phyloP scores from a whole-genome alignment of 164 flowering plant genomes.

The Saururus chinensis region DNA sequence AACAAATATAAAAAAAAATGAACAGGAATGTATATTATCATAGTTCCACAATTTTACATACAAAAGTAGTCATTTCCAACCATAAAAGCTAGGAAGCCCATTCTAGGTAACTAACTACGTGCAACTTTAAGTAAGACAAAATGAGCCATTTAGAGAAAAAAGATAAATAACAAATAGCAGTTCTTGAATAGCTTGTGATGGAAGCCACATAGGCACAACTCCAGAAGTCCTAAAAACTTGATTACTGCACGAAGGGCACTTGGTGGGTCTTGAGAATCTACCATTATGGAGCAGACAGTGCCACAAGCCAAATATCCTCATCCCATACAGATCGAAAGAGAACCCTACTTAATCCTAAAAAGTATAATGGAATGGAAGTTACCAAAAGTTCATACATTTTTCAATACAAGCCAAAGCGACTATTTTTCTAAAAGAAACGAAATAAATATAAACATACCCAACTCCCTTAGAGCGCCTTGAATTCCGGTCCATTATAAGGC shows the following conservation, averaged over 20 bases:
- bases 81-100: not conserved
- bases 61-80: not conserved
- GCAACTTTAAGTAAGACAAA: not conserved
- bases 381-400: not conserved
- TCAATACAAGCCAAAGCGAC: not conserved
- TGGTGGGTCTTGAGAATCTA: not conserved
- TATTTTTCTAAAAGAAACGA: not conserved
- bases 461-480: conserved; percentile 98
- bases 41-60: not conserved
- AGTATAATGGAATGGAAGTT: not conserved
- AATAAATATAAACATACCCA: conserved; percentile 45
- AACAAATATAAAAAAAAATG: not conserved
- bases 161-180: not conserved
- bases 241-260: not conserved
- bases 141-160: not conserved
- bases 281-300: not conserved
- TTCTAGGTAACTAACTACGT: not conserved
- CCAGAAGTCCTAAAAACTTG: not conserved
- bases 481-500: conserved; percentile 93
- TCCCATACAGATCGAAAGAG: not conserved
- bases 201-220: not conserved
- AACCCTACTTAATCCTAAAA: not conserved
- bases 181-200: not conserved
- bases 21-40: not conserved
- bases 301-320: not conserved